phyloP scores from a whole-genome alignment of 495 filamentous ascomycete species.

The Neurospora hispaniola region DNA sequence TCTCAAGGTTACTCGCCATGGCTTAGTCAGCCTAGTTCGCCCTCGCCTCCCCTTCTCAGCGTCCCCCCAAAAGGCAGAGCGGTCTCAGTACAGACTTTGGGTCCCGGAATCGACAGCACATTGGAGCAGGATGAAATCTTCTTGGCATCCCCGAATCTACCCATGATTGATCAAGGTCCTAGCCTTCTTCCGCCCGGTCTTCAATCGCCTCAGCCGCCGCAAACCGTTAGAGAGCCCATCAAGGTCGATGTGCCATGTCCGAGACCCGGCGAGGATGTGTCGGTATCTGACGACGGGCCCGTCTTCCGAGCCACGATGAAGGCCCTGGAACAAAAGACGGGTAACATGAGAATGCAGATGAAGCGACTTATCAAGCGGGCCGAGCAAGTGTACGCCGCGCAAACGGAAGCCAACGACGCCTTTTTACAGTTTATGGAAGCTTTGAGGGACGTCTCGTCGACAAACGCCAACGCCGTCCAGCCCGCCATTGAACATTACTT shows the following conservation, averaged over 20 bases:
- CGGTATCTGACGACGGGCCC: slow-evolving; percentile 81
- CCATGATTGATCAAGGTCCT: slow-evolving; percentile 31
- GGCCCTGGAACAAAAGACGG: slow-evolving; percentile 89
- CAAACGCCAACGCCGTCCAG: slow-evolving; percentile 90
- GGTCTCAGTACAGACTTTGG: slow-evolving; percentile 69
- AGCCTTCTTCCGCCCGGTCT: slow-evolving; percentile 27
- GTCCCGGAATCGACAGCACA: slow-evolving; percentile 60
- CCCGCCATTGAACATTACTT: slow-evolving; percentile 97
- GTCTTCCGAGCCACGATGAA: slow-evolving; percentile 97
- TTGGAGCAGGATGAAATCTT: slow-evolving; percentile 50
- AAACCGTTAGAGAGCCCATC: slow-evolving; percentile 41
- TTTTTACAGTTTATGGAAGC: slow-evolving; percentile 76
- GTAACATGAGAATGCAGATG: slow-evolving; percentile 85
- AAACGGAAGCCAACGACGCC: slow-evolving; percentile 74
- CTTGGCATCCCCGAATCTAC: slow-evolving; percentile 46
- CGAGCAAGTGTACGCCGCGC: slow-evolving; percentile 72
- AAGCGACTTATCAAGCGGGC: slow-evolving; percentile 92
- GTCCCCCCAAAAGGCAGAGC: slow-evolving; percentile 68
- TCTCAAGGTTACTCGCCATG: slow-evolving; percentile 23
- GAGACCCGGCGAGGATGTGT: slow-evolving; percentile 78
- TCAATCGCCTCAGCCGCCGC: slow-evolving; percentile 27
- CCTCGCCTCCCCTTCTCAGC: slow-evolving; percentile 57
- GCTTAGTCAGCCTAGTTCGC: slow-evolving; percentile 38
- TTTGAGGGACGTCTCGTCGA: slow-evolving; percentile 74
- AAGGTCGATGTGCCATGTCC: slow-evolving; percentile 84